Evolutionary conservation across 768 basidiomycete species (phyloP), one percentile per base, ranked within the genome.

Genomic region (Hericium erinaceus): DNA sequence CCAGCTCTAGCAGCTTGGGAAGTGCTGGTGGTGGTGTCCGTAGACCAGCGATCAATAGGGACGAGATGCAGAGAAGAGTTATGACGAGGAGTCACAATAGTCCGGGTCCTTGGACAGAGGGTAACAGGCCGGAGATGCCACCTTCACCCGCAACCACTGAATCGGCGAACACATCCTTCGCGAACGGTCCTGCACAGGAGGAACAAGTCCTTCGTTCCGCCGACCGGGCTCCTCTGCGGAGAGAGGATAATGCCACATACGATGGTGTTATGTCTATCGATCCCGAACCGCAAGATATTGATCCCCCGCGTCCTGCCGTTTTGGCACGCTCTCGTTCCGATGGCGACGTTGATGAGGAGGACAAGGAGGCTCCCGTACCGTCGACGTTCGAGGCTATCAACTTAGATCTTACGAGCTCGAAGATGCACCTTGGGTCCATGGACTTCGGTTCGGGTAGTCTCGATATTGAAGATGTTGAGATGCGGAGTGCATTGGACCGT

Each of bases 51-150:
- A 81, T 84, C 57, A 82, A 72, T 54, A 75, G 76, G 28, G 81
- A 81, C 55, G 78, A 79, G 51, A 75, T 85, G 18, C 76, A 79
- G 58, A 70, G 76, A 54, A 73, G 79, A 39, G 65, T 83, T 53
- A 62, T 77, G 65, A 72, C 70, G 52, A 73, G 75, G 61, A 69
- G 77, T 46, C 64, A 68, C 48, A 74, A 80, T 50, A 79, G 79
- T 60, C 71, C 76, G 12, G 44, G 10, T 46, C n/a, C 7, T 57
- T 73, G 59, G 59, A 64, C 5, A 64, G 60, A 18, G 48, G 52
- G 37, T 39, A 28, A 33, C 24, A 18, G 13, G 33, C 28, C 18
- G 26, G 18, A 33, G 16, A n/a, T n/a, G 49, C 39, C 39, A 20
- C 55, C 37, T 6, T 46, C 24, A 33, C 18, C 51, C 39, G 38